Percentiles rank a stretch among this genome's conserved stretches.
These are phyloP conservation scores for Cryptosporidium felis DNA, from an alignment of 169 alveolate genomes.

Conservation along the genomic window DNA sequence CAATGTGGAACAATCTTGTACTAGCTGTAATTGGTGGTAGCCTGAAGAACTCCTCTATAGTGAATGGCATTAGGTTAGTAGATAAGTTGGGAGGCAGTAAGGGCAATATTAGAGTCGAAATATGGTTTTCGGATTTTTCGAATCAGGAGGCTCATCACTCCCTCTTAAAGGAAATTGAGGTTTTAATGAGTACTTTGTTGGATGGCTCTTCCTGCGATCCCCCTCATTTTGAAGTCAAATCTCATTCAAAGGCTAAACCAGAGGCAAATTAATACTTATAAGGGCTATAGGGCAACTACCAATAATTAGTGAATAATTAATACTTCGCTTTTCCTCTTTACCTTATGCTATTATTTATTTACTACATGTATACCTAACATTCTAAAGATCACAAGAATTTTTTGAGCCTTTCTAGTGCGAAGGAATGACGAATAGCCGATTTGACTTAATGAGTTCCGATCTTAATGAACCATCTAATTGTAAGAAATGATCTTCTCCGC, in stretches of 20 bases:
- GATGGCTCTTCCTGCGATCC: constrained; percentile 72
- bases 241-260: constrained; percentile 73
- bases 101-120: constrained; percentile 75
- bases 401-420: no score
- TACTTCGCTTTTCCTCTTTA: no score
- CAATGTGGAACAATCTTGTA: constrained; percentile 84
- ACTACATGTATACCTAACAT: no score
- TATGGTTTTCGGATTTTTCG: constrained; percentile 75
- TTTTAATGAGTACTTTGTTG: constrained; percentile 74
- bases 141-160: constrained; percentile 72
- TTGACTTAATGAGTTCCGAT: no score
- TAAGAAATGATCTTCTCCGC: no score
- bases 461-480: no score
- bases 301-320: no score
- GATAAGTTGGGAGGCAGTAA: constrained; percentile 72
- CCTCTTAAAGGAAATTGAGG: constrained; percentile 74
- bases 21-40: constrained; percentile 83
- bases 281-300: background rate
- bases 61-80: constrained; percentile 83
- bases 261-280: constrained; percentile 71
- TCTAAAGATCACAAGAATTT: no score
- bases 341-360: no score
- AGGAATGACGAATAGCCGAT: no score
- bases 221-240: constrained; percentile 61
- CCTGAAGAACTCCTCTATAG: constrained; percentile 77